A percentile compares a stretch with the other conserved stretches of the same genome.
phyloP scores from a whole-genome alignment of 768 basidiomycete genomes.

The Tulasnella sp. region DNA sequence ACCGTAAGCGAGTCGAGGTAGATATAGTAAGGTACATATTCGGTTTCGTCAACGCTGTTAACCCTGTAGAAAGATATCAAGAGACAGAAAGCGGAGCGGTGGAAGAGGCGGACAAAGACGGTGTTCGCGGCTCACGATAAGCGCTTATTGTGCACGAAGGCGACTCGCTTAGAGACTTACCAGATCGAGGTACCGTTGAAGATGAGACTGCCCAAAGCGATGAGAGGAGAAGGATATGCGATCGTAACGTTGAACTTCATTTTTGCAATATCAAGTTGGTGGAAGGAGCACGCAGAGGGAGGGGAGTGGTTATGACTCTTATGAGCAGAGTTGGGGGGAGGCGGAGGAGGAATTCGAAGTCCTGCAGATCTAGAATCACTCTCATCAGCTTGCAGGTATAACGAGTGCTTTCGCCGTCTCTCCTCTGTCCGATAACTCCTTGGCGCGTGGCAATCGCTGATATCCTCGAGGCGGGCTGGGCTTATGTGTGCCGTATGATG shows the following conservation, averaged over 20 bases:
- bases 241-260: slow-evolving; percentile 25
- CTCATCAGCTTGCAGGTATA: neutral
- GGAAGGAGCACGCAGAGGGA: neutral
- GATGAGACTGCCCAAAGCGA: slow-evolving; percentile 1
- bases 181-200: slow-evolving; percentile 20
- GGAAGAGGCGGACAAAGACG: neutral
- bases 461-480: neutral
- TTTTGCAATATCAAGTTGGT: neutral
- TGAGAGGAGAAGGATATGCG: neutral
- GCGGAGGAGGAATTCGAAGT: neutral
- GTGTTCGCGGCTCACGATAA: neutral
- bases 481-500: too few relatives aligned
- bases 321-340: too few relatives aligned
- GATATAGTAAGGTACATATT: neutral
- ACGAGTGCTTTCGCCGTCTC: neutral
- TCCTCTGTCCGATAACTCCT: neutral
- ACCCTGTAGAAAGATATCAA: neutral
- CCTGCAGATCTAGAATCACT: neutral
- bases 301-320: too few relatives aligned
- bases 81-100: neutral
- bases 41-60: neutral
- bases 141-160: neutral
- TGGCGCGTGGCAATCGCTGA: neutral
- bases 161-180: neutral
- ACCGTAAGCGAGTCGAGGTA: neutral